These are phyloP conservation scores for Cystofilobasidium capitatum DNA, from an alignment of 768 basidiomycete species.

Conservation along the genomic window DNA sequence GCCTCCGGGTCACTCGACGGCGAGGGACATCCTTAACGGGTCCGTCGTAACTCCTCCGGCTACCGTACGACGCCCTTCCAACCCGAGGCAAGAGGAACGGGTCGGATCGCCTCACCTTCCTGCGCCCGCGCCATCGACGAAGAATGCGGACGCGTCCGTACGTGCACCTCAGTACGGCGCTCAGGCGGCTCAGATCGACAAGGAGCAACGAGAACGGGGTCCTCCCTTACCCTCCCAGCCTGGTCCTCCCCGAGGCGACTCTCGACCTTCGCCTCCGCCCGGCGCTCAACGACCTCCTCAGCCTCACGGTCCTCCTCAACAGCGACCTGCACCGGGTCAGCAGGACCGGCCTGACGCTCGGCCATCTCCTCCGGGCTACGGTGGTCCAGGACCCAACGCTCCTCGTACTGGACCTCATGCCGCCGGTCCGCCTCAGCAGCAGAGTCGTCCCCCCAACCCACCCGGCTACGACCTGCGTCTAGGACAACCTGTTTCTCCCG, in stretches of 20 bases:
- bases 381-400: constrained; percentile 3
- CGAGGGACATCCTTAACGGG: constrained; percentile 28
- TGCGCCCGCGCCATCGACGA: constrained; percentile 47
- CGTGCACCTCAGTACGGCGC: constrained; percentile 85
- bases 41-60: constrained; percentile 28
- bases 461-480: constrained; percentile 24
- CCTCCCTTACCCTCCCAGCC: background rate
- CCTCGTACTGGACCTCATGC: constrained; percentile 22
- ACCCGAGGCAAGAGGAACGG: constrained; percentile 40
- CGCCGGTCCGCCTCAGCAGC: constrained; percentile 10
- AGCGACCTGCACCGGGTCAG: constrained; percentile 20
- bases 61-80: background rate
- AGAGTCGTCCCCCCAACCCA: constrained; percentile 15
- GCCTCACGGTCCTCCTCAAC: constrained; percentile 10
- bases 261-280: constrained; percentile 2
- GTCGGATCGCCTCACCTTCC: constrained; percentile 41
- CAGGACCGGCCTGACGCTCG: constrained; percentile 21
- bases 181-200: constrained; percentile 86
- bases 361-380: constrained; percentile 8
- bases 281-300: constrained; percentile 6
- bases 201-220: constrained; percentile 45
- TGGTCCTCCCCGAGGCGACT: constrained; percentile 8
- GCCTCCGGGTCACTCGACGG: constrained; percentile 20
- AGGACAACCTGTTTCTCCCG: constrained; percentile 13
- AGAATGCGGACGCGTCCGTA: constrained; percentile 67